These are phyloP conservation scores for Myxozyma udenii DNA, from an alignment of 805 yeast genomes.

Conservation along the genomic window DNA sequence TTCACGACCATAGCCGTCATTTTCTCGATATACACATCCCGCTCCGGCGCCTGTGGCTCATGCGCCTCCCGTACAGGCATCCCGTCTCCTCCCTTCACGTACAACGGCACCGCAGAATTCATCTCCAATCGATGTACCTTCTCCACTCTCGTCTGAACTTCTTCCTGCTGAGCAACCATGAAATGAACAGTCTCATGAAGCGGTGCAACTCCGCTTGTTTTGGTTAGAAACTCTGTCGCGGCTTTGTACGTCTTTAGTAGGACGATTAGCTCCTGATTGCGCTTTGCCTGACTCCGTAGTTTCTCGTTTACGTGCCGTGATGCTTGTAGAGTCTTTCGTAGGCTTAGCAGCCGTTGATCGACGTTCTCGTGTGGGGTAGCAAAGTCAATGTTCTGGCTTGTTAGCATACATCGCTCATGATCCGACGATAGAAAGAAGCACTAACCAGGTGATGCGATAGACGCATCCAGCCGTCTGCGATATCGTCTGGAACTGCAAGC, in stretches of 20 bases:
- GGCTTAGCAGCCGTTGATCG: constrained; percentile 16
- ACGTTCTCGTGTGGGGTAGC: constrained; percentile 15
- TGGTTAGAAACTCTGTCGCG: constrained; percentile 18
- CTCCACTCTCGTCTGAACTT: constrained; percentile 10
- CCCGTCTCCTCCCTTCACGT: background rate
- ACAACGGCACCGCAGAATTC: background rate
- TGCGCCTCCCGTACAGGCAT: constrained; percentile 4
- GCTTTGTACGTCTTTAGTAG: constrained; percentile 15
- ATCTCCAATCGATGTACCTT: constrained; percentile 8
- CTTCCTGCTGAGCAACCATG: constrained; percentile 18
- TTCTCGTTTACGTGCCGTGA: constrained; percentile 21
- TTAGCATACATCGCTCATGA: too few relatives aligned
- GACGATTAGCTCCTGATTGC: constrained; percentile 9
- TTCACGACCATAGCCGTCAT: constrained; percentile 28
- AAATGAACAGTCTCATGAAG: constrained; percentile 28
- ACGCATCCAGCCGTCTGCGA: constrained; percentile 65
- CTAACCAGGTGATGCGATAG: constrained; percentile 62
- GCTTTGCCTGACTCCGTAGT: constrained; percentile 9
- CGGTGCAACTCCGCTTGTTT: constrained; percentile 27
- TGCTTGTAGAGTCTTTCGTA: constrained; percentile 27
- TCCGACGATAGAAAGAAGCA: too few relatives aligned
- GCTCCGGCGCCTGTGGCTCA: constrained; percentile 7
- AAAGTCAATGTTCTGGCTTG: constrained; percentile 17
- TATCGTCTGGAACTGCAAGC: constrained; percentile 62
- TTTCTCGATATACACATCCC: constrained; percentile 26